Evolutionary conservation across 1,284 basidiomycete species (phyloP).

Genomic region (Chiua sp.): DNA sequence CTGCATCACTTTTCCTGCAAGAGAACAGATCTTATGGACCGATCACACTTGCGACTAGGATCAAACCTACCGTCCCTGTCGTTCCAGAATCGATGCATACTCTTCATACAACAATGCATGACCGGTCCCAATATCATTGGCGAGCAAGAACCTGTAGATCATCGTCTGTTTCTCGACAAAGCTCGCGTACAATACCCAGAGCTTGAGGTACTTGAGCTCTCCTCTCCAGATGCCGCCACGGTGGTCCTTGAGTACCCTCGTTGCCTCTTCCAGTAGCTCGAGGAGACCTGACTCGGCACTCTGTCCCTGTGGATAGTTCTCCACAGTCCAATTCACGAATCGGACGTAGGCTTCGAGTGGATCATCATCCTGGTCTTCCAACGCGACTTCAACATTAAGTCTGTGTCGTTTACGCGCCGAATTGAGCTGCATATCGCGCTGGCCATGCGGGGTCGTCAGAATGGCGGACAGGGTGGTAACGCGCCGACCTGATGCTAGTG

Average conservation of each 20-base stretch:
- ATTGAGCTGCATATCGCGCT: slow-evolving; percentile 69
- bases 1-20: slow-evolving; percentile 81
- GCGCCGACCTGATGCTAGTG: slow-evolving; percentile 71
- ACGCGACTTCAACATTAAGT: slow-evolving; percentile 56
- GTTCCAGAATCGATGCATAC: slow-evolving; percentile 83
- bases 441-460: slow-evolving; percentile 73
- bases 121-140: slow-evolving; percentile 87
- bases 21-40: background rate
- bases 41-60: background rate
- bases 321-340: slow-evolving; percentile 74
- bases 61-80: slow-evolving; percentile 60
- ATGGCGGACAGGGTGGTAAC: slow-evolving; percentile 76
- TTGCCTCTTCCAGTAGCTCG: slow-evolving; percentile 83
- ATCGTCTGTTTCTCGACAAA: slow-evolving; percentile 77
- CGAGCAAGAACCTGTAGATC: slow-evolving; percentile 86
- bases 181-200: slow-evolving; percentile 92
- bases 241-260: slow-evolving; percentile 74
- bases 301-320: slow-evolving; percentile 69
- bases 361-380: slow-evolving; percentile 59
- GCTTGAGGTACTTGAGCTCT: slow-evolving; percentile 87
- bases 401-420: slow-evolving; percentile 63
- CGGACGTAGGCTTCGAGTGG: slow-evolving; percentile 63
- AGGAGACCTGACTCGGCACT: slow-evolving; percentile 78
- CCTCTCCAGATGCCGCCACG: slow-evolving; percentile 65
- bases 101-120: slow-evolving; percentile 92